Evolutionary conservation across 208 protist species (phyloP).

Genomic region (Lotmaria passim): DNA sequence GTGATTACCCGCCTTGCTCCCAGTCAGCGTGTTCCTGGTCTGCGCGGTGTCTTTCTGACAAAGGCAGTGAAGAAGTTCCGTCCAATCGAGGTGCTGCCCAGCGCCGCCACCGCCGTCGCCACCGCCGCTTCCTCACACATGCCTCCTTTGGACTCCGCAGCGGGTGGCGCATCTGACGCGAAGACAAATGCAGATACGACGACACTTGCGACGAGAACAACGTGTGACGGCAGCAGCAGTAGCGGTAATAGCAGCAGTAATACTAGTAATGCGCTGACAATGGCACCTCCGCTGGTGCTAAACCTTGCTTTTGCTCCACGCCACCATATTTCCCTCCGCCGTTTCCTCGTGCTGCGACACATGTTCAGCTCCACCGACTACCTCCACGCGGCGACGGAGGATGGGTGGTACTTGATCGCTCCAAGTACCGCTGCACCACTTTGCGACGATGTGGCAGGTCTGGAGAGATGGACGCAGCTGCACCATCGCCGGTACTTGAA

Average conservation of each 20-base stretch:
- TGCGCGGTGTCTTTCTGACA: constrained; percentile 66
- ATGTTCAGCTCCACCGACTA: constrained; percentile 55
- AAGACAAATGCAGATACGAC: no score
- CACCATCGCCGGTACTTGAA: constrained; percentile 58
- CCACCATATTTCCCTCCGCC: constrained; percentile 61
- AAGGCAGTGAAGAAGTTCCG: constrained; percentile 69
- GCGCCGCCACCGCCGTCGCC: constrained; percentile 1
- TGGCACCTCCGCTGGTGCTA: constrained; percentile 55
- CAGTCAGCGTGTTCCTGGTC: constrained; percentile 52
- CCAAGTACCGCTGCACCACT: constrained; percentile 54
- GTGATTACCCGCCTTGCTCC: constrained; percentile 56
- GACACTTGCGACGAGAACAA: constrained; percentile 2
- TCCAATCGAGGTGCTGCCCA: constrained; percentile 63
- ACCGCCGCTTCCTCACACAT: not conserved
- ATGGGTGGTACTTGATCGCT: constrained; percentile 72
- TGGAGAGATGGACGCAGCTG: constrained; percentile 48
- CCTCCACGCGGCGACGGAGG: constrained; percentile 58
- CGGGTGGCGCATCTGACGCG: no score
- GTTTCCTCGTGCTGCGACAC: constrained; percentile 77
- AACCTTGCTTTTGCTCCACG: constrained; percentile 57
- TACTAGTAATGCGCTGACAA: not conserved
- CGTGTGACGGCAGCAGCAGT: not conserved
- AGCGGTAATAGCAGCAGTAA: not conserved
- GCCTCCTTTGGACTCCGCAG: not conserved
- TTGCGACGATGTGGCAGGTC: constrained; percentile 37